phyloP scores from a whole-genome alignment of 345 rosid genomes.

The Euphorbia tirucalli region DNA sequence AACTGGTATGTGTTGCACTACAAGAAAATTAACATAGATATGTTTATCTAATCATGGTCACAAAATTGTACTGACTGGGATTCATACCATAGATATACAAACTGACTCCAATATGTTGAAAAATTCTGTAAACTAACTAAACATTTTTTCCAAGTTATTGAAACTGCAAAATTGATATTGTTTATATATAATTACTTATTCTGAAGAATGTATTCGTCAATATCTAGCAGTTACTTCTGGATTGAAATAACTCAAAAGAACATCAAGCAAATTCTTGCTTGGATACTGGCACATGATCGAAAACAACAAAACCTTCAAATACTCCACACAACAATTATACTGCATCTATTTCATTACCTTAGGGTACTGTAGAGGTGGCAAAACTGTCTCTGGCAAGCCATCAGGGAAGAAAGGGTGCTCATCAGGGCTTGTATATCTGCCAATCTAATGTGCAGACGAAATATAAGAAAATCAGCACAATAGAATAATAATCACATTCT shows the following conservation, averaged over 20 bases:
- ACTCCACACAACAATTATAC: background rate
- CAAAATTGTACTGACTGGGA: background rate
- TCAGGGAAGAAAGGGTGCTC: conserved; percentile 85
- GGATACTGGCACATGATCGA: background rate
- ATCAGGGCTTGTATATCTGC: conserved; percentile 88
- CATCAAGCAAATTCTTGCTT: background rate
- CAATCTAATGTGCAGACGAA: conserved; percentile 44
- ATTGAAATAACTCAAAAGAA: background rate
- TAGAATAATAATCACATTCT: background rate
- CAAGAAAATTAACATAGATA: background rate
- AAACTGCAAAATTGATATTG: background rate
- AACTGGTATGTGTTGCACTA: background rate
- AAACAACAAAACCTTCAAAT: background rate
- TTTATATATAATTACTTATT: background rate
- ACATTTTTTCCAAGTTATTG: background rate
- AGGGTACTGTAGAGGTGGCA: conserved; percentile 84
- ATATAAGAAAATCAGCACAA: conserved; percentile 6
- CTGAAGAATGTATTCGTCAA: background rate
- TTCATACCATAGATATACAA: background rate
- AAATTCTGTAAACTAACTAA: background rate
- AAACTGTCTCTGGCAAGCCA: conserved; percentile 60
- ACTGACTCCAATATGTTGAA: conserved; percentile 1
- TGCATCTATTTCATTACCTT: conserved; percentile 32
- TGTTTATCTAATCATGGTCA: background rate
- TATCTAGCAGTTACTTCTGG: background rate